These are phyloP conservation scores for Neodidymelliopsis sp. DNA, from an alignment of 2,329 filamentous ascomycete species.

Conservation along the genomic window DNA sequence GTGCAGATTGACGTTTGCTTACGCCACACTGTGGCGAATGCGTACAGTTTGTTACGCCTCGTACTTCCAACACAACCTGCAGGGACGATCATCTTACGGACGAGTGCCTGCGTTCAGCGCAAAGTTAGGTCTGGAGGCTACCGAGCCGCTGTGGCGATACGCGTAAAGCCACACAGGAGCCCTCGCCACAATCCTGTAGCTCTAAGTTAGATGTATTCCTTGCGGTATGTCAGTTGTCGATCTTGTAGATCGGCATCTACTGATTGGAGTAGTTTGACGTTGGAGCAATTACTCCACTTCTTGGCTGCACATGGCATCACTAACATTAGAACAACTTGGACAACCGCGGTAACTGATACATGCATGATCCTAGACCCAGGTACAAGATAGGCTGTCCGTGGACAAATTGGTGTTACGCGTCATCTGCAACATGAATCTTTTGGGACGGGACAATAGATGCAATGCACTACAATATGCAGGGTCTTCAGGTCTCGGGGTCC, in stretches of 20 bases:
- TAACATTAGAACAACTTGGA: constrained; percentile 13
- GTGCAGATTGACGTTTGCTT: constrained; percentile 12
- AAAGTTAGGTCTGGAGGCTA: background rate
- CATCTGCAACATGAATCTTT: constrained; percentile 5
- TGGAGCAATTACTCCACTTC: constrained; percentile 8
- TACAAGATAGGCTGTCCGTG: background rate
- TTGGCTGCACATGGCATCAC: constrained; percentile 4
- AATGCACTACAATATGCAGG: constrained; percentile 1
- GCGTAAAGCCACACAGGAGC: background rate
- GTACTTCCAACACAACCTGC: background rate
- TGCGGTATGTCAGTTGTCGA: constrained; percentile 7
- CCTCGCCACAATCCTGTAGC: constrained; percentile 21
- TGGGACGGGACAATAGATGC: background rate
- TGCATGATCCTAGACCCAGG: constrained; percentile 1
- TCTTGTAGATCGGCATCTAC: constrained; percentile 1
- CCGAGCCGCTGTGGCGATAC: constrained; percentile 23
- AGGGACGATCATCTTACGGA: constrained; percentile 3
- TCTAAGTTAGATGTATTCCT: background rate
- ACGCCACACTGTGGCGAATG: constrained; percentile 6
- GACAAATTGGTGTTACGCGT: constrained; percentile 17
- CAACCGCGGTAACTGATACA: constrained; percentile 7
- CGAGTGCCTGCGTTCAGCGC: too few species aligned
- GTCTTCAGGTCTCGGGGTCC: constrained; percentile 16
- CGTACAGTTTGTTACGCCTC: background rate
- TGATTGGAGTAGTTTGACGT: constrained; percentile 8